Evolutionary conservation across 768 basidiomycete genomes (phyloP).

Genomic region (Psilocybe subaeruginosa): DNA sequence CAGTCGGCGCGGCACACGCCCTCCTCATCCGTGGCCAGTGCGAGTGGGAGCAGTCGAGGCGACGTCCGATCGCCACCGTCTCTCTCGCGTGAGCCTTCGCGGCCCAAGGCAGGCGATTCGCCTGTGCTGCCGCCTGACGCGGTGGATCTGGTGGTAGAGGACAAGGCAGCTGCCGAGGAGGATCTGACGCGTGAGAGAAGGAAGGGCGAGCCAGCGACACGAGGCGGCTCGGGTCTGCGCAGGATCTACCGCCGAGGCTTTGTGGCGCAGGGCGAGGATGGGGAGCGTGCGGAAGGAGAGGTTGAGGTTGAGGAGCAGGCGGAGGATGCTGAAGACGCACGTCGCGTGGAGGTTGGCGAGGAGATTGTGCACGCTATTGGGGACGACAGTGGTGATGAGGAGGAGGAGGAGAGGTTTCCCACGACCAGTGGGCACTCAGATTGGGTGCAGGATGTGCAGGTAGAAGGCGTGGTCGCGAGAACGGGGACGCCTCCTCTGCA

Average conservation of each 20-base stretch:
- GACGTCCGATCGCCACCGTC: slow-evolving; percentile 31
- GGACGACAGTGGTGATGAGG: slow-evolving; percentile 33
- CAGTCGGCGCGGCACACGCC: slow-evolving; percentile 16
- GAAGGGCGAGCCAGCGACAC: slow-evolving; percentile 62
- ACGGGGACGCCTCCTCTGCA: slow-evolving; percentile 49
- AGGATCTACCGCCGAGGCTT: slow-evolving; percentile 59
- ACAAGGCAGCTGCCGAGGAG: slow-evolving; percentile 53
- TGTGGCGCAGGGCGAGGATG: slow-evolving; percentile 33
- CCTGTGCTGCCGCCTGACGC: slow-evolving; percentile 67
- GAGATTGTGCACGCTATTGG: slow-evolving; percentile 37
- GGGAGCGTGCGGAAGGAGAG: slow-evolving; percentile 35
- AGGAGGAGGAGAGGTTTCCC: slow-evolving; percentile 22
- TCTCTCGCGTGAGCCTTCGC: slow-evolving; percentile 34
- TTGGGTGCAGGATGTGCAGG: slow-evolving; percentile 17
- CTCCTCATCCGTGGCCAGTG: slow-evolving; percentile 24
- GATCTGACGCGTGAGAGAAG: slow-evolving; percentile 55
- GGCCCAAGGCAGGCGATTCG: slow-evolving; percentile 14
- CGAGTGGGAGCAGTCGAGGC: slow-evolving; percentile 26
- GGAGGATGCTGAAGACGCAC: slow-evolving; percentile 22
- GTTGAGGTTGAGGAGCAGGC: slow-evolving; percentile 40
- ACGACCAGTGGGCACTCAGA: slow-evolving; percentile 13
- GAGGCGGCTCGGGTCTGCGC: slow-evolving; percentile 41
- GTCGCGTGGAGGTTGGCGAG: slow-evolving; percentile 44
- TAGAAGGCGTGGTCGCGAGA: slow-evolving; percentile 34
- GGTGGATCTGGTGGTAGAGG: slow-evolving; percentile 87